Conservation (phyloP, 345 rosid species). For the Corchorus capsularis region DNA sequence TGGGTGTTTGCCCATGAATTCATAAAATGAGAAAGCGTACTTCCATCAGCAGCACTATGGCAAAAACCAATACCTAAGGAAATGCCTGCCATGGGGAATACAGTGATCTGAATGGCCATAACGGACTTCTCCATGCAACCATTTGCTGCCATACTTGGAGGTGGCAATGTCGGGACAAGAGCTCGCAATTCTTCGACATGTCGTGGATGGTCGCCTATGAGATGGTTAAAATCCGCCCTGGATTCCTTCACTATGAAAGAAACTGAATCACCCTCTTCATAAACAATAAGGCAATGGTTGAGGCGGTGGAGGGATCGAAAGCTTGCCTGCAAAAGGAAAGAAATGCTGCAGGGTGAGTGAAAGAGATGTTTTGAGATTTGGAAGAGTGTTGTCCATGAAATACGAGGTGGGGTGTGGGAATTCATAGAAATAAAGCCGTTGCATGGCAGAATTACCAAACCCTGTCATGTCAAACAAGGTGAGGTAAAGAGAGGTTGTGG, state of each 20-base stretch:
- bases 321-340: constrained; percentile 40
- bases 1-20: constrained; percentile 37
- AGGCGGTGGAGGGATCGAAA: constrained; percentile 28
- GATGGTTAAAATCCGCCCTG: constrained; percentile 25
- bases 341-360: constrained; percentile 45
- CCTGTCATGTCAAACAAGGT: constrained; percentile 46
- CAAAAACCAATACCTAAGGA: constrained; percentile 16
- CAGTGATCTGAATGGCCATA: constrained; percentile 39
- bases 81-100: constrained; percentile 28
- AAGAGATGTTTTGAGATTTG: constrained; percentile 44
- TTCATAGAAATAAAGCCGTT: constrained; percentile 47
- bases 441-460: constrained; percentile 40
- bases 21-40: constrained; percentile 39
- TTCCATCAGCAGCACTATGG: constrained; percentile 47
- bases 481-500: constrained; percentile 28
- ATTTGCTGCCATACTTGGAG: neutral
- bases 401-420: constrained; percentile 30
- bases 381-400: constrained; percentile 38
- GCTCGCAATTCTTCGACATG: constrained; percentile 31
- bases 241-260: constrained; percentile 27
- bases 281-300: constrained; percentile 28
- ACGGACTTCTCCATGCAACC: constrained; percentile 24
- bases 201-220: constrained; percentile 19
- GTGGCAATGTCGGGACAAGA: constrained; percentile 17
- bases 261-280: constrained; percentile 25